phyloP scores from a whole-genome alignment of 2,329 filamentous ascomycete species.

The Ophiostoma quercus region DNA sequence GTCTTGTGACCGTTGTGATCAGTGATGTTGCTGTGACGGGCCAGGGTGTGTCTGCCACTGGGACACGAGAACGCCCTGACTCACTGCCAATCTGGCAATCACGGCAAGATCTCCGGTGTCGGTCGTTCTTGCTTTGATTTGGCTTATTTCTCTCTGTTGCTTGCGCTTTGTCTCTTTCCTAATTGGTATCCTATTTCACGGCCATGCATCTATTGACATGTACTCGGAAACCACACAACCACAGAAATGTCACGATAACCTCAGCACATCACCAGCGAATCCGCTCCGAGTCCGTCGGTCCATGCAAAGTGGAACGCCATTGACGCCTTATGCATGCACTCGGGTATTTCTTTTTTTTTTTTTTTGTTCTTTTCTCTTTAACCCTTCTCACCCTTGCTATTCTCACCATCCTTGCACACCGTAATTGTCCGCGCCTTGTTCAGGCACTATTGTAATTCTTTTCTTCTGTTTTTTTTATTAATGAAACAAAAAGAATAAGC shows the following conservation, averaged over 20 bases:
- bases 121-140: constrained; percentile 1
- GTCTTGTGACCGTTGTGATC: neutral
- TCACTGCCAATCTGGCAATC: neutral
- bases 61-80: neutral
- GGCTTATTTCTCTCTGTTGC: neutral
- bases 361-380: neutral
- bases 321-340: constrained; percentile 12
- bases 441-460: neutral
- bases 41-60: neutral
- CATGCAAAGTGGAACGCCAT: constrained; percentile 12
- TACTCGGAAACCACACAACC: too few relatives aligned
- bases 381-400: neutral
- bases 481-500: neutral
- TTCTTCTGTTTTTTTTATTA: neutral
- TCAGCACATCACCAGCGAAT: constrained; percentile 10
- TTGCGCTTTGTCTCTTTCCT: neutral
- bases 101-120: neutral
- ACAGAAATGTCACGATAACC: constrained; percentile 1
- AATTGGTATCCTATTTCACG: neutral
- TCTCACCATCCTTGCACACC: neutral
- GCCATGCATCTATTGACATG: too few relatives aligned
- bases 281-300: constrained; percentile 3
- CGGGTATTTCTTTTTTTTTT: neutral
- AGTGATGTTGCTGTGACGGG: neutral
- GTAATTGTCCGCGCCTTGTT: neutral